phyloP scores from a whole-genome alignment of 139 green algal genomes.

The Pleodorina starrii region DNA sequence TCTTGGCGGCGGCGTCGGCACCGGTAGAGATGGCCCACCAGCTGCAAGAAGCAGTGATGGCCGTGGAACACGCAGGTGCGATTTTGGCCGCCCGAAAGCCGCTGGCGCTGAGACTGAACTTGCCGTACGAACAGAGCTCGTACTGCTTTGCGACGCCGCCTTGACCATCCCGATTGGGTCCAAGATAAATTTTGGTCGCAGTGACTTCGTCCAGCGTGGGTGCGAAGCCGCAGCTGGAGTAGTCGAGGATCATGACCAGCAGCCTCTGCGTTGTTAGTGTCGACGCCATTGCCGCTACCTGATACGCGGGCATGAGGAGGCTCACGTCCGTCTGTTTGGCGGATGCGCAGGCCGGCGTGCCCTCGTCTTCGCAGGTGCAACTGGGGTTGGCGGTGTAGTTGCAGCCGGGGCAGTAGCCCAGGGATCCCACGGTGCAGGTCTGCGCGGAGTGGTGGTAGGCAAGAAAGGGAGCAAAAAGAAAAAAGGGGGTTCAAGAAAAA shows the following conservation, averaged over 20 bases:
- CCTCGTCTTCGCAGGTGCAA: not conserved
- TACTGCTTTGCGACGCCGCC: too few species aligned
- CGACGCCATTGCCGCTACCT: not conserved
- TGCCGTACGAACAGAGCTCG: too few species aligned
- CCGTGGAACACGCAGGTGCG: too few species aligned
- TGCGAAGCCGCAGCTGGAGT: not conserved
- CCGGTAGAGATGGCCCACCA: too few species aligned
- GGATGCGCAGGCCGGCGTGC: not conserved
- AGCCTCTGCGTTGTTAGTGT: not conserved
- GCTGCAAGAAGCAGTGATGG: too few species aligned
- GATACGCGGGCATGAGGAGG: not conserved
- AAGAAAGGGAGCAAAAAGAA: too few species aligned
- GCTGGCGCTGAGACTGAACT: too few species aligned
- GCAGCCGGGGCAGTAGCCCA: not conserved
- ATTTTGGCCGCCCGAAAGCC: too few species aligned
- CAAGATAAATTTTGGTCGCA: not conserved
- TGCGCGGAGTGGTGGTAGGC: too few species aligned
- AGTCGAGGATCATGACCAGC: conserved; percentile 4
- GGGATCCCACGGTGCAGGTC: not conserved
- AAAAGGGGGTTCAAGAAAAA: too few species aligned
- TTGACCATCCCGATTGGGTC: not conserved
- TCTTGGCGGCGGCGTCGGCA: not conserved
- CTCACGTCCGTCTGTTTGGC: not conserved
- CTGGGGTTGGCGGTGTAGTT: not conserved
- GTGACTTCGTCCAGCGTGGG: not conserved